Evolutionary conservation across 2,329 filamentous ascomycete genomes (phyloP), one percentile per base, ranked within the genome.

Genomic region (Knufia petricola): DNA sequence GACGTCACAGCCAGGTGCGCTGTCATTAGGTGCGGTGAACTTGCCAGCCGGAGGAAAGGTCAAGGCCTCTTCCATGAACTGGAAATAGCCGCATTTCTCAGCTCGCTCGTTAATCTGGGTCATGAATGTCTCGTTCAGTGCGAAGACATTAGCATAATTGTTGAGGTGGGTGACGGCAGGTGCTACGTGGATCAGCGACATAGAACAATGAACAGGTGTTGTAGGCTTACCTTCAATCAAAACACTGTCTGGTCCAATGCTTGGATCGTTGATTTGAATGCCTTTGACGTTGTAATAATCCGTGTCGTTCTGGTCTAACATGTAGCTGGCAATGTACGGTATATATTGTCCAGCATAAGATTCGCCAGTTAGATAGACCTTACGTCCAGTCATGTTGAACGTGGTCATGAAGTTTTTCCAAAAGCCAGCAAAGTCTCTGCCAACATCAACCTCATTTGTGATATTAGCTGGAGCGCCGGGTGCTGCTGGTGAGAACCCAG

Each of bases 11-110:
- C 70, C 73, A 0, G 65, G 58, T 0, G 65, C 65, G 21, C 65
- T 54, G 17, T 66, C 62, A 44, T 66, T 63, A 13, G 62, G 62
- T 50, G 72, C 72, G 6, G 9, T 13, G 77, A 70, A 26, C 78
- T 77, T 2, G 4, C 79, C 77, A 1, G 71, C 66, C 0, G 84
- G 82, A 1, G 86, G 85, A 65, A 81, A 92, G 1, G 73, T 73
- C 1, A 85, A 65, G 55, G 74, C 73, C 39, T 70, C 64, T 19
- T 70, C 62, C 20, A 69, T 61, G 56, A 63, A 70, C 2, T 63
- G 61, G 17, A 62, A 60, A 55, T 71, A 73, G 36, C 70, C 70
- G 53, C 72, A 75, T 4, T 60, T 54, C 26, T 69, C 51, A 48
- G 70, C 65, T 2, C 64, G 57, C 3, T 50, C 52, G 21, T 69